Percentiles rank a stretch among this genome's conserved stretches.
Evolutionary conservation across 2,329 filamentous ascomycete species (phyloP).

Genomic region (Curvularia verruculosa): DNA sequence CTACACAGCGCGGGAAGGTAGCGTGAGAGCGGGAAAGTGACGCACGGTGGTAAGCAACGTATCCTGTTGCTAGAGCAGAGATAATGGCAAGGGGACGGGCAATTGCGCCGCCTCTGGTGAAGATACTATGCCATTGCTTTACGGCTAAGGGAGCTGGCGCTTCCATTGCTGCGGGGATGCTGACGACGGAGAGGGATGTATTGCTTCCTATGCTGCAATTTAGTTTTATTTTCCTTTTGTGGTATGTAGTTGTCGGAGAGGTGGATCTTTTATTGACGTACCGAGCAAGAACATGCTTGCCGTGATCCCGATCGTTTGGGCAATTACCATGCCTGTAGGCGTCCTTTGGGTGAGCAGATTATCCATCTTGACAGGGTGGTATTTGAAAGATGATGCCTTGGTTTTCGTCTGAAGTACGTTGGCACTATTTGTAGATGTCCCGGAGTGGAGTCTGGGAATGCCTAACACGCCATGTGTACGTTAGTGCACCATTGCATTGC

Average conservation of each 20-base stretch:
- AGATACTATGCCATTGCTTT: conserved; percentile 60
- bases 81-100: conserved; percentile 52
- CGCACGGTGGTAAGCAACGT: conserved; percentile 54
- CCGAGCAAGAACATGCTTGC: conserved; percentile 56
- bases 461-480: conserved; percentile 6
- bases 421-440: background rate
- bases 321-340: conserved; percentile 50
- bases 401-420: too few relatives aligned
- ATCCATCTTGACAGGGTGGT: conserved; percentile 25
- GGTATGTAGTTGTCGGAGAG: background rate
- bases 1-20: background rate
- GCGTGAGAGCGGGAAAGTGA: background rate
- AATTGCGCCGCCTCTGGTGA: conserved; percentile 48
- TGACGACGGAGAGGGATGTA: conserved; percentile 48
- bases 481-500: conserved; percentile 2
- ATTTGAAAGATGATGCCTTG: background rate
- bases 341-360: conserved; percentile 33
- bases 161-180: conserved; percentile 61
- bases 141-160: conserved; percentile 62
- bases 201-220: conserved; percentile 5
- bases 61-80: conserved; percentile 53
- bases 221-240: background rate
- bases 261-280: conserved; percentile 20
- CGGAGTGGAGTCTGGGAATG: background rate
- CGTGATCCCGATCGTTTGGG: conserved; percentile 60